Evolutionary conservation across 768 basidiomycete species (phyloP), one percentile per base, ranked within the genome.

Genomic region (Trichaptum fuscoviolaceum): DNA sequence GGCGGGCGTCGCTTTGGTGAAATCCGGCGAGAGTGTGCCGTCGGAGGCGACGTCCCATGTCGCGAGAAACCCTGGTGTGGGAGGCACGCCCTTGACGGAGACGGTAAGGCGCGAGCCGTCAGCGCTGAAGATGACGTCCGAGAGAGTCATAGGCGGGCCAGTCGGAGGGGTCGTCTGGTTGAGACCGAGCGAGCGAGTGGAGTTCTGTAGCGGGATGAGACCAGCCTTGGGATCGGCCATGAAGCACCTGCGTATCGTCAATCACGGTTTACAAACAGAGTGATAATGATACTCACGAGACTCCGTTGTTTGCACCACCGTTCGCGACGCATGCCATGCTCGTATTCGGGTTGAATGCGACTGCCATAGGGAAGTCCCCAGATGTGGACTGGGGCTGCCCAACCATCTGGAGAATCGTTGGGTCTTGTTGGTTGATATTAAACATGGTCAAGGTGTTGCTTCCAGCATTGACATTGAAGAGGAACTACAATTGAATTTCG

Each of bases 91-190:
- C 70, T 85, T 84, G 70, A 84, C 78, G 23, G 83, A 79, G 15
- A 79, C 83, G 58, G 84, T 71, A 42, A 85, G 76, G 67, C 80
- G 74, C 27, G 69, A 77, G 63, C 75, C 77, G 66, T 84, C 82
- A 69, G 81, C 80, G 24, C 73, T 76, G 76, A 85, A 85, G 52
- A 83, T 69, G 67, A 85, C 69, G 66, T 85, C 81, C 71, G 78
- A 80, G 62, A 77, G 75, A 23, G 76, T 77, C 58, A 80, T 81
- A 0, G 81, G 75, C 18, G 84, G 84, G 8, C 84, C 84, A 20
- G 73, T 82, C 0, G 84, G 79, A 57, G 82, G 83, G 18, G 83
- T 83, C 9, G 84, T 83, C 71, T 84, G 84, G 71, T 83, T 82
- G 65, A 85, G 73, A 35, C 73, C 73, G 34, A 84, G 75, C 20